Base-by-base conservation (phyloP, 1,284 basidiomycete species). In the Takashimella koratensis region DNA sequence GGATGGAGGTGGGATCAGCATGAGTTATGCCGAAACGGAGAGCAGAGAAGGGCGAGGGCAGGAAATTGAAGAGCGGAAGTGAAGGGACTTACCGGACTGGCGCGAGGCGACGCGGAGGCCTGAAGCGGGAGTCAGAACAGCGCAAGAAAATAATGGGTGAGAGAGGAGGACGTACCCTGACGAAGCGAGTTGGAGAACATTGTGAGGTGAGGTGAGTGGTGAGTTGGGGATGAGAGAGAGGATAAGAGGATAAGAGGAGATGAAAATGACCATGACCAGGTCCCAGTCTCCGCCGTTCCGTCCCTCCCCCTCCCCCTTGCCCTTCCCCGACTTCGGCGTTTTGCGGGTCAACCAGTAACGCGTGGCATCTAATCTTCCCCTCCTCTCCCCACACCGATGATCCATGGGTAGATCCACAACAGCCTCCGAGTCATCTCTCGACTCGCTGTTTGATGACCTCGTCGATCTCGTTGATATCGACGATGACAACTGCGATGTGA, bases 21-120 rank as follows among this genome's bases (percentile, higher is more conserved):
- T 11, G 20, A 40, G 27, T 19, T 5, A 25, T 10, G 19, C 20
- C 27, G 30, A 21, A 24, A 36, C 22, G 19, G n/a, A 2, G 39
- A n/a, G n/a, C n/a, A n/a, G n/a, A n/a, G n/a, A n/a, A n/a, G n/a
- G n/a, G n/a, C n/a, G n/a, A n/a, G n/a, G n/a, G n/a, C n/a, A n/a
- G n/a, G 13, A 8, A 5, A 27, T 19, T 20, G 16, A 26, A 43
- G 40, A 10, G 42, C n/a, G 43, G 27, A 6, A 16, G 25, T 20
- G 44, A 27, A 23, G 19, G 19, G 27, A 62, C 68, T 10, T 49
- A 70, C 72, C 69, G 20, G 70, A 69, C 45, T 64, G 62, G 56
- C 72, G 67, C 53, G 72, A 73, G 51, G 72, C 72, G 47, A 65
- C 60, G 48, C 70, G 69, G 60, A 73, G 66, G 59, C 68, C 71